These are phyloP conservation scores for Sphagnum magellanicum DNA, from an alignment of 228 moss, liverwort and hornwort genomes.

Conservation along the genomic window DNA sequence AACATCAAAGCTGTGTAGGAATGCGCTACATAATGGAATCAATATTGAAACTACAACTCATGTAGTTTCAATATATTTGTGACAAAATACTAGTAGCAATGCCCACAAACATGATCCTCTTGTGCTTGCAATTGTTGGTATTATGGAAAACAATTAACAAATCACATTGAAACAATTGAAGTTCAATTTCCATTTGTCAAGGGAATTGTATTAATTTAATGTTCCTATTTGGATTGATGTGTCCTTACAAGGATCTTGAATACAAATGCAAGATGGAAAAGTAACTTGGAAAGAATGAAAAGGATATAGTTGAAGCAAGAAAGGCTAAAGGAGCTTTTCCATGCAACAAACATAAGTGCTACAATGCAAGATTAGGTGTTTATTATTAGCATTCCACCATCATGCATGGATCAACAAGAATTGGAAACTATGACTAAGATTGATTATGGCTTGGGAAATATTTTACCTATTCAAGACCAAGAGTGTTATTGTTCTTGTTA, in stretches of 20 bases:
- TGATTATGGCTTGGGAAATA: too few relatives aligned
- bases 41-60: conserved; percentile 72
- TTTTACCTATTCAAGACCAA: too few relatives aligned
- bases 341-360: too few relatives aligned
- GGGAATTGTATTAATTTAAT: conserved; percentile 51
- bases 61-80: conserved; percentile 67
- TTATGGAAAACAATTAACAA: conserved; percentile 65
- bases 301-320: conserved; percentile 90
- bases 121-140: conserved; percentile 33
- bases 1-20: conserved; percentile 70
- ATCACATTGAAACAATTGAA: conserved; percentile 67
- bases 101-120: conserved; percentile 44
- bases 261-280: conserved; percentile 69
- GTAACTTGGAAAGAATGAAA: conserved; percentile 75
- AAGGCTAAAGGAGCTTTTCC: conserved; percentile 49
- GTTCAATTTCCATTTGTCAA: conserved; percentile 66
- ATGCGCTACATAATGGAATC: conserved; percentile 92
- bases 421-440: too few relatives aligned
- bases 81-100: conserved; percentile 76
- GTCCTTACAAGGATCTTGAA: conserved; percentile 75
- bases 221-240: conserved; percentile 78
- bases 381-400: too few relatives aligned
- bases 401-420: too few relatives aligned
- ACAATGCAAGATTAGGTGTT: too few relatives aligned
- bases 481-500: too few relatives aligned